Evolutionary conservation across 2,329 filamentous ascomycete species (phyloP), one percentile per base, ranked within the genome.

Genomic region (Phaeosphaeria sp.): DNA sequence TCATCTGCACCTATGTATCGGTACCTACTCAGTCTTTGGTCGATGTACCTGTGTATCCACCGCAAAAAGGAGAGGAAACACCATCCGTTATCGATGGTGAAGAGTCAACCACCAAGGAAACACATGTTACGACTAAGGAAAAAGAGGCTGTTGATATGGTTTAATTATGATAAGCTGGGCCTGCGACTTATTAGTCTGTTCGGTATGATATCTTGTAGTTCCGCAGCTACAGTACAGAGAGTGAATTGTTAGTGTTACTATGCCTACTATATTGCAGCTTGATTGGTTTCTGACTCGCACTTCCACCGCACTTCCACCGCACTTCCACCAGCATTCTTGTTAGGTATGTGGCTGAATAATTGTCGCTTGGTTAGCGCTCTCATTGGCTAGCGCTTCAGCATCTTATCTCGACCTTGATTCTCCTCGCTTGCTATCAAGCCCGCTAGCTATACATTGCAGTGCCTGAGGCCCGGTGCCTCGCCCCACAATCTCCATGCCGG

Each of bases 1-100:
- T 78, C 15, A 73, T 80, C 59, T 77, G 73, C 62, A 75, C 65
- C 3, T 80, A 79, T 46, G 64, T 80, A 48, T 79, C 76, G n/a
- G 69, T 72, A 22, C 65, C 72, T 7, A 72, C 66, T 17, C 63
- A 58, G 20, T 72, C 73, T 6, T 64, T 78, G 42, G 63, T 78
- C 23, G 76, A 77, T 10, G 66, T 68, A 46, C 74, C 77, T 13
- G 76, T 79, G 1, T 76, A 77, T 54, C 77, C 77, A 18, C 69
- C 72, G 25, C 68, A 77, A 46, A 72, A 68, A 23, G 67, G 68
- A 33, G 75, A 77, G 42, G 52, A 63, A n/a, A 55, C 42, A 27
- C 50, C 66, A 15, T 59, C 64, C 1, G 48, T 66, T 15, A 52
- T 69, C 17, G 68, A 72, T 46, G 68, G 67, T 3, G 61, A 72